Base-by-base conservation (phyloP, 805 yeast genomes). In the Metschnikowia baotianmanensis region DNA sequence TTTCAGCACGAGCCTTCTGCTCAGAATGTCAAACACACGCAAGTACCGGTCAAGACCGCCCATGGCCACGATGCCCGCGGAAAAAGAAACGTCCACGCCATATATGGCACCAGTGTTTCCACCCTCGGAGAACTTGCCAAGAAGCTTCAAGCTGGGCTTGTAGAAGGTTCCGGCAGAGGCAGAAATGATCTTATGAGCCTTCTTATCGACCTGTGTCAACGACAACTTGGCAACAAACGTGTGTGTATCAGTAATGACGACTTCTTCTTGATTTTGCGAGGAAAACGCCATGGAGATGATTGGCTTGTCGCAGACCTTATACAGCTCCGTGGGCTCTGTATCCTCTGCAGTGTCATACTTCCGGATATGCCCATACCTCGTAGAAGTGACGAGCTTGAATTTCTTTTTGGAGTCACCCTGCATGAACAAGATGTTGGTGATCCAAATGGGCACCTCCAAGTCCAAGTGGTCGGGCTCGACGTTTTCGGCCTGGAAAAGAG, bases 41-140 rank as follows among this genome's bases (percentile, higher is more conserved):
- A 87, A 71, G 54, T 88, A 91, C 54, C 96, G 74, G 57, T 93
- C 99, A 17, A 90, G 72, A 0, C 96, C 95, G 31, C 95, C 97
- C 15, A 86, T 72, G 2, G 81, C 80, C 6, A 90, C 55, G 21
- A 83, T 56, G 8, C 71, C 69, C 4, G 67, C 63, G 9, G 66
- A 61, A 9, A 45, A 43, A 10, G 42, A 41, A 3, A 75, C 63
- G 42, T 70, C 72, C 32, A 84, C 80, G 1, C 89, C 82, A 43
- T 95, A 90, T 18, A 81, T 82, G 9, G 88, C 78, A 17, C 93
- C 96, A 27, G 81, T 78, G 46, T 68, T 67, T 1, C 67, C 66
- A 10, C 74, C 74, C 42, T 59, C 66, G 3, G 63, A 52, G 57
- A 70, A 86, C 56, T 86, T 85, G 1, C 90, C 93, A 10, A 81